Percentiles rank a stretch among this genome's conserved stretches.
These are phyloP conservation scores for Salix suchowensis DNA, from an alignment of 345 rosid genomes.

Conservation along the genomic window DNA sequence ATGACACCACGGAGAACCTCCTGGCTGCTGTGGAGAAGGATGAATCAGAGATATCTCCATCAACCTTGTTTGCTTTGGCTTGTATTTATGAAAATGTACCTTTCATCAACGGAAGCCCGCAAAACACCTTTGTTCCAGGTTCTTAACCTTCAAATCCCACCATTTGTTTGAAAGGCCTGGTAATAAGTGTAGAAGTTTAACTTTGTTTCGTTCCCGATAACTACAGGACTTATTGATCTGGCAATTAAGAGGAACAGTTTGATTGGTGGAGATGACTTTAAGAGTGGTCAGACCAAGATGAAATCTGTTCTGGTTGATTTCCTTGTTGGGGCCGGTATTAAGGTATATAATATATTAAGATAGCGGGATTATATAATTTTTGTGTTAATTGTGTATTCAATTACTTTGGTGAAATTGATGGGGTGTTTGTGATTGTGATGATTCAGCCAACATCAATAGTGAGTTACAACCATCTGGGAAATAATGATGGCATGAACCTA, in stretches of 20 bases:
- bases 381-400: not conserved
- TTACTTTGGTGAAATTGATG: not conserved
- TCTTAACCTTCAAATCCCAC: not conserved
- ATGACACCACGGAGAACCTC: slow-evolving; percentile 88
- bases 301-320: slow-evolving; percentile 90
- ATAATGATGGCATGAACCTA: slow-evolving; percentile 97
- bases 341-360: slow-evolving; percentile 35
- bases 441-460: slow-evolving; percentile 91
- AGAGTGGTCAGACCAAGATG: slow-evolving; percentile 99
- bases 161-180: not conserved
- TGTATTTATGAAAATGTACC: slow-evolving; percentile 84
- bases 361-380: not conserved
- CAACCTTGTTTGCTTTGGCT: slow-evolving; percentile 83
- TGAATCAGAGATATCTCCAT: slow-evolving; percentile 93
- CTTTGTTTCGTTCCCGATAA: not conserved
- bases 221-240: slow-evolving; percentile 81
- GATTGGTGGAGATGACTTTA: slow-evolving; percentile 98
- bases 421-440: not conserved
- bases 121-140: slow-evolving; percentile 99
- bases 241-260: slow-evolving; percentile 74
- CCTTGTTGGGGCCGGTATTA: slow-evolving; percentile 97
- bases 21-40: slow-evolving; percentile 71
- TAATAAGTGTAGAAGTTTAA: not conserved
- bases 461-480: slow-evolving; percentile 94
- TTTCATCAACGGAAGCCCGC: slow-evolving; percentile 97